Evolutionary conservation across 2,329 filamentous ascomycete genomes (phyloP).

Genomic region (Xylogone sp.): DNA sequence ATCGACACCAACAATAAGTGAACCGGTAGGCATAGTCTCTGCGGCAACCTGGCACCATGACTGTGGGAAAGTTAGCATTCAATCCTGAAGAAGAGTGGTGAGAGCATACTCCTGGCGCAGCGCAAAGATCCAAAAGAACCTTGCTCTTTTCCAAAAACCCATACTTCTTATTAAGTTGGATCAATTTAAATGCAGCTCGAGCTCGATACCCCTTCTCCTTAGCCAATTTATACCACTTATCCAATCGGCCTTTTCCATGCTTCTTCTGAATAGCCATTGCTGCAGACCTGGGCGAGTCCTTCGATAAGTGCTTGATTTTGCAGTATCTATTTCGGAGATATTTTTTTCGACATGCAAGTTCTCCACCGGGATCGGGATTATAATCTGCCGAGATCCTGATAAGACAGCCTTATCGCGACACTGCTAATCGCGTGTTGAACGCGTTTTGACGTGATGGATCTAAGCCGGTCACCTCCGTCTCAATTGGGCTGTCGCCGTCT

Average conservation of each 20-base stretch:
- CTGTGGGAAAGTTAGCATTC: constrained; percentile 35
- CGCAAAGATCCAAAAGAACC: constrained; percentile 95
- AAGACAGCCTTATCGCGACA: neutral
- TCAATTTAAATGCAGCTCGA: constrained; percentile 94
- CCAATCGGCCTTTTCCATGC: constrained; percentile 95
- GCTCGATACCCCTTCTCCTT: constrained; percentile 98
- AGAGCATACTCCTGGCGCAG: constrained; percentile 78
- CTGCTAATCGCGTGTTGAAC: neutral
- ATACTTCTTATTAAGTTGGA: constrained; percentile 99
- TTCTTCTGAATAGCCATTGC: constrained; percentile 97
- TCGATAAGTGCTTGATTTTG: neutral
- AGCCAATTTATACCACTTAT: constrained; percentile 98
- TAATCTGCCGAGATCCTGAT: neutral
- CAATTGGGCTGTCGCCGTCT: neutral
- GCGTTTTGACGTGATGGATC: neutral
- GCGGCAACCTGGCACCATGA: constrained; percentile 96
- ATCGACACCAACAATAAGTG: constrained; percentile 92
- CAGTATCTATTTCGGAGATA: neutral
- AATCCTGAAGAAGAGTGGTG: neutral
- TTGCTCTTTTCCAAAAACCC: constrained; percentile 95
- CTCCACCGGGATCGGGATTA: neutral
- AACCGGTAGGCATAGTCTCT: constrained; percentile 87
- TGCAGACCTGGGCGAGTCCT: constrained; percentile 3
- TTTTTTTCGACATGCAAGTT: neutral
- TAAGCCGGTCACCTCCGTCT: neutral